Conservation (phyloP, 2,329 filamentous ascomycete genomes). For the Blumeria graminis region DNA sequence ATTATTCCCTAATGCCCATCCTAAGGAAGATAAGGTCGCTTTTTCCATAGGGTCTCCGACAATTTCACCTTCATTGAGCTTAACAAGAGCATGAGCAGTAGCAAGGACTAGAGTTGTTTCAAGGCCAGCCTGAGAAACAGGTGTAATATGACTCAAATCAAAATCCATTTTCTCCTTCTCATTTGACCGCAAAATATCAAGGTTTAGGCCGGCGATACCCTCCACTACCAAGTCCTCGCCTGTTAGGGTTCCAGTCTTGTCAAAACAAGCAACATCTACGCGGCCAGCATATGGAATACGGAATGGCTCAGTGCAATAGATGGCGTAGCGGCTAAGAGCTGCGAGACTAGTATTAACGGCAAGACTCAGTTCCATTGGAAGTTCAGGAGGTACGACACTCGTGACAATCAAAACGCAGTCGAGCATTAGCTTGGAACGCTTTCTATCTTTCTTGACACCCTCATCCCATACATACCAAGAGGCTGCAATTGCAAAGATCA, state of each 20-base stretch:
- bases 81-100: slow-evolving; percentile 85
- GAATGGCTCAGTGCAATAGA: slow-evolving; percentile 98
- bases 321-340: slow-evolving; percentile 80
- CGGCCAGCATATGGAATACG: slow-evolving; percentile 89
- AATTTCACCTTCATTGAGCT: slow-evolving; percentile 86
- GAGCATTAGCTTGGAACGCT: slow-evolving; percentile 87
- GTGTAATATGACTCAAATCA: slow-evolving; percentile 55
- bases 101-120: slow-evolving; percentile 85
- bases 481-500: slow-evolving; percentile 87
- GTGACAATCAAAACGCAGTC: slow-evolving; percentile 96
- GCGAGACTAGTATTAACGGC: slow-evolving; percentile 95
- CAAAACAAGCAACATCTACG: slow-evolving; percentile 90
- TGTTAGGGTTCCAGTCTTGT: slow-evolving; percentile 93
- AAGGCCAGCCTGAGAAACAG: slow-evolving; percentile 43
- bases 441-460: slow-evolving; percentile 80
- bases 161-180: slow-evolving; percentile 49
- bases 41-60: slow-evolving; percentile 99
- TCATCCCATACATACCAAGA: slow-evolving; percentile 99
- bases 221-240: slow-evolving; percentile 94
- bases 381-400: slow-evolving; percentile 89
- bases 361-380: slow-evolving; percentile 93
- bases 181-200: slow-evolving; percentile 41
- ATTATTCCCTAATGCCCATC: slow-evolving; percentile 79
- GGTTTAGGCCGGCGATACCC: slow-evolving; percentile 70
- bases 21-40: slow-evolving; percentile 68